Base-by-base conservation (phyloP, 2,329 filamentous ascomycete genomes). In the Penicillium sp. region DNA sequence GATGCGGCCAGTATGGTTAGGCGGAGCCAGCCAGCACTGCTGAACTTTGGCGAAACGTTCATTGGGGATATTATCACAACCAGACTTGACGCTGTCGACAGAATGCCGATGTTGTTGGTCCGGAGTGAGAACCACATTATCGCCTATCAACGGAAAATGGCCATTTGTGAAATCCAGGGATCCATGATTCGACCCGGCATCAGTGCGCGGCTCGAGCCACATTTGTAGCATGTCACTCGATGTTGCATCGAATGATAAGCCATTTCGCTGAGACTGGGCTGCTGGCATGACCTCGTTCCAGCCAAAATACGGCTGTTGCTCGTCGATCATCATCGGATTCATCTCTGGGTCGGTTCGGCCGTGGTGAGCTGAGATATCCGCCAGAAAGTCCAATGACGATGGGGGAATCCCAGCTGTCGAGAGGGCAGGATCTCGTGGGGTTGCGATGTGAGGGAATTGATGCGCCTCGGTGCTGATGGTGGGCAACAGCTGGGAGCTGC, bases 11-110 rank as follows among this genome's bases (percentile, higher is more conserved):
- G 67, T 66, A 27, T 67, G 65, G 40, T 70, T 72, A 2, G 69
- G 60, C 24, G 73, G 68, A 41, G 69, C 70, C 15, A 73, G 58
- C 75, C 75, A 77, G 54, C 68, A 75, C 23, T 69, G 65, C 50
- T 77, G 72, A 1, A 77, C 72, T 45, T 66, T 72, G 26, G 67
- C 61, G 49, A 77, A 77, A 5, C 75, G 62, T 49, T 77, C 75
- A 49, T 64, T 73, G 4, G 74, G 74, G 10, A 74, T 73, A 29
- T 54, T 55, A 32, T 63, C 58, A 24, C 52, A 46, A 12, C 58
- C 58, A 1, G 56, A 54, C 42, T 64, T 64, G 20, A 49, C 53
- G 6, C 55, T 59, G 24, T 66, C 62, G 15, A 55, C 27, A 20
- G 64, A 60, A 41, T 62, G 57, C 29, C 60, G 62, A 54, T 48